These are phyloP conservation scores for Litsea cubeba DNA, from an alignment of 164 flowering plant species.

Conservation along the genomic window DNA sequence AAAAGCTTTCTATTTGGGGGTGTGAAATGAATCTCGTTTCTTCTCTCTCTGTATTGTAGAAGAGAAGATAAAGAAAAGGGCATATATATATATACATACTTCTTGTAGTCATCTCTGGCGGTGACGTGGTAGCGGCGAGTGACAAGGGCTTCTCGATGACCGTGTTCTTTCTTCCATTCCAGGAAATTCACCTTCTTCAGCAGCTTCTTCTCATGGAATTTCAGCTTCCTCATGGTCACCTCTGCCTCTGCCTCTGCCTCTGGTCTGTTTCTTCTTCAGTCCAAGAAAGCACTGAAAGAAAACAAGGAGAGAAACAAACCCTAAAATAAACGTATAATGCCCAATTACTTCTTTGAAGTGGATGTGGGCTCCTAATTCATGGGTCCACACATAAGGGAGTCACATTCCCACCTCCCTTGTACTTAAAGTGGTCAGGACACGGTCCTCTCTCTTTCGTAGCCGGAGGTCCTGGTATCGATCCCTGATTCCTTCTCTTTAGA, in stretches of 20 bases:
- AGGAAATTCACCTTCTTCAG: constrained; percentile 76
- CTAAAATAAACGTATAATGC: neutral
- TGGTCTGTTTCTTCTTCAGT: neutral
- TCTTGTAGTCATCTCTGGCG: constrained; percentile 89
- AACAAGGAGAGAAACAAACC: neutral
- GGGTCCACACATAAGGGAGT: too few species aligned
- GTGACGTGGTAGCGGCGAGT: constrained; percentile 71
- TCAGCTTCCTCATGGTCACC: constrained; percentile 68
- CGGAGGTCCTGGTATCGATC: too few species aligned
- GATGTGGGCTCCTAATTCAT: neutral
- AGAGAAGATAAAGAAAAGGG: neutral
- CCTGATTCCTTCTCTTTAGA: too few species aligned
- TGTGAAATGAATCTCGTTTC: too few species aligned
- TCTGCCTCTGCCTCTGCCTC: too few species aligned
- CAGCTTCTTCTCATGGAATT: constrained; percentile 78
- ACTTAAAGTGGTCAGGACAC: too few species aligned
- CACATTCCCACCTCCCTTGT: too few species aligned
- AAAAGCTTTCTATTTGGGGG: too few species aligned
- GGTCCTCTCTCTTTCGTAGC: too few species aligned
- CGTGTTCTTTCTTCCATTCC: constrained; percentile 89
- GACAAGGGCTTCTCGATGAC: constrained; percentile 68
- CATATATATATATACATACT: constrained; percentile 28
- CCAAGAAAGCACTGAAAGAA: neutral
- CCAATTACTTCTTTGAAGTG: neutral
- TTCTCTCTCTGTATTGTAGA: neutral